These are phyloP conservation scores for Suillus luteus DNA, from an alignment of 768 basidiomycete genomes.

Conservation along the genomic window DNA sequence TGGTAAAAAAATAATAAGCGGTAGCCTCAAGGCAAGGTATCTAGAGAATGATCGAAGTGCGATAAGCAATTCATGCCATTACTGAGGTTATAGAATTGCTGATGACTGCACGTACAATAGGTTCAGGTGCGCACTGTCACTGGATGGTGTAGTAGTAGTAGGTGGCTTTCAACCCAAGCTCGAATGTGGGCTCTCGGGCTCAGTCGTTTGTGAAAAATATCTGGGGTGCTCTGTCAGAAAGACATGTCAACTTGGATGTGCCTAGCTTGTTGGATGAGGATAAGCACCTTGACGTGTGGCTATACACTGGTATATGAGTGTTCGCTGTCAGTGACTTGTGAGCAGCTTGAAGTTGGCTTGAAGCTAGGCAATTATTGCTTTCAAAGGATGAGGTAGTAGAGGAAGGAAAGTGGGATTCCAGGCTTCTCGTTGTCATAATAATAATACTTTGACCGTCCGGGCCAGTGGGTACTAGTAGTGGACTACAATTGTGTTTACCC, in stretches of 20 bases:
- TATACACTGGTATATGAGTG: slow-evolving; percentile 6
- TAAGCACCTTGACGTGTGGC: slow-evolving; percentile 16
- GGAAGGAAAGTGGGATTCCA: slow-evolving; percentile 11
- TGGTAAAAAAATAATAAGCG: not conserved
- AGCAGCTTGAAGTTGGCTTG: not conserved
- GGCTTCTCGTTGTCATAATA: slow-evolving; percentile 9
- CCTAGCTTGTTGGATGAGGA: slow-evolving; percentile 14
- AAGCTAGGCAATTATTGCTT: not conserved
- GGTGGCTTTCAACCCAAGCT: not conserved
- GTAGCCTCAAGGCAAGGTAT: slow-evolving; percentile 3
- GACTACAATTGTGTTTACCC: slow-evolving; percentile 27
- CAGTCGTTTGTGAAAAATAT: not conserved
- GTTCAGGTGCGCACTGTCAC: not conserved
- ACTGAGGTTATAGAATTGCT: not conserved
- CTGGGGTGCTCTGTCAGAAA: not conserved
- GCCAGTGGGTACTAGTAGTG: not conserved
- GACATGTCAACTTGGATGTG: slow-evolving; percentile 4
- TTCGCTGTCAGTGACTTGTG: not conserved
- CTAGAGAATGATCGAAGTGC: not conserved
- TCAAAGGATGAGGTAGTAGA: slow-evolving; percentile 4
- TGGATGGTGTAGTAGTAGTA: not conserved
- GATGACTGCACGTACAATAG: not conserved
- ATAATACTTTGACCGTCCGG: slow-evolving; percentile 2
- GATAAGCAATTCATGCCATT: slow-evolving; percentile 13
- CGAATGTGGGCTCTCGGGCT: not conserved